These are phyloP conservation scores for Candida glucosophila DNA, from an alignment of 1,139 yeast genomes.

Conservation along the genomic window DNA sequence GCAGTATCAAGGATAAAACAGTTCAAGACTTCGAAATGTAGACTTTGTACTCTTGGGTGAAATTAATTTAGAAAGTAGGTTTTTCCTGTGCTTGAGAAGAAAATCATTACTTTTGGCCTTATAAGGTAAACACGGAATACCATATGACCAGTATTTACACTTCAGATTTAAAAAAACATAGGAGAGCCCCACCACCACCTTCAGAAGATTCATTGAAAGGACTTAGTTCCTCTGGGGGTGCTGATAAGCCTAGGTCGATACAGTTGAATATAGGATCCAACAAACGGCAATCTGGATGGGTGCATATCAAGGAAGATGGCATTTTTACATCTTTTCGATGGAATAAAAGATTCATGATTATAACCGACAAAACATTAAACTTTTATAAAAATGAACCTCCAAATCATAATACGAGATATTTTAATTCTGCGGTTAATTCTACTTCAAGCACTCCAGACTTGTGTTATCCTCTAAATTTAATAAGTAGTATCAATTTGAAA, in stretches of 20 bases:
- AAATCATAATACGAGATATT: constrained; percentile 5
- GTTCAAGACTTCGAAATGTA: too few species aligned
- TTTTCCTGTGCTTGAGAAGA: too few species aligned
- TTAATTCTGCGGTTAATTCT: constrained; percentile 3
- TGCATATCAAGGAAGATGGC: constrained; percentile 87
- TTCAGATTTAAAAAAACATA: constrained; percentile 36
- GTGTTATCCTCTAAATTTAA: constrained; percentile 32
- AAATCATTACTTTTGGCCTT: constrained; percentile 2
- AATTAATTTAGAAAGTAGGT: too few species aligned
- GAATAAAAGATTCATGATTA: constrained; percentile 79
- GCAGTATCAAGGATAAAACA: too few species aligned
- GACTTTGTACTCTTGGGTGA: too few species aligned
- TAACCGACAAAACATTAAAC: constrained; percentile 67
- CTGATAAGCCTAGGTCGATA: constrained; percentile 7
- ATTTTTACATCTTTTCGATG: constrained; percentile 73
- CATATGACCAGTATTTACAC: constrained; percentile 41
- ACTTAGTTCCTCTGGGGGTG: constrained; percentile 1
- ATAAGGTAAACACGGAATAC: too few species aligned
- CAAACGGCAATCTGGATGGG: constrained; percentile 63
- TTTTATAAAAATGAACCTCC: constrained; percentile 67
- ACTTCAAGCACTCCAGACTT: constrained; percentile 24
- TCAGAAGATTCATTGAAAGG: constrained; percentile 3
- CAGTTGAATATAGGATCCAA: constrained; percentile 18
- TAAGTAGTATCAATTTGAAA: constrained; percentile 30
- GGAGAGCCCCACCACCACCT: constrained; percentile 43